phyloP scores from a whole-genome alignment of 768 basidiomycete genomes.

The Termitomyces titanicus region DNA sequence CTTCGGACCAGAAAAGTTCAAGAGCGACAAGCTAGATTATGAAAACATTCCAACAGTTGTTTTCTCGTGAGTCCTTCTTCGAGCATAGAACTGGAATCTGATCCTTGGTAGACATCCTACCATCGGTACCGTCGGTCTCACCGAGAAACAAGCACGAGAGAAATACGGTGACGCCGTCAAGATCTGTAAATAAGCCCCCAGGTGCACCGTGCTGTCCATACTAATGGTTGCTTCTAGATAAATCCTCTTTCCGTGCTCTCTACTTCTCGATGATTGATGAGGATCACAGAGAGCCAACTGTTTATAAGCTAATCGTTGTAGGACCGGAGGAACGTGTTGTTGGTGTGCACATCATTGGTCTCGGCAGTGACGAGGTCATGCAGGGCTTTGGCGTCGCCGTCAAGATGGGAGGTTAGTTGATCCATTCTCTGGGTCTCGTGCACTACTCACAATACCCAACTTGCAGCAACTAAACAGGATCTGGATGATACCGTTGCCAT shows the following conservation, averaged over 20 bases:
- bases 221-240: slow-evolving; percentile 45
- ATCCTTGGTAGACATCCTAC: slow-evolving; percentile 72
- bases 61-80: slow-evolving; percentile 71
- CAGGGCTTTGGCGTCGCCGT: slow-evolving; percentile 98
- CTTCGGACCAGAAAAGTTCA: slow-evolving; percentile 84
- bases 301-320: slow-evolving; percentile 86
- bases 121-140: slow-evolving; percentile 92
- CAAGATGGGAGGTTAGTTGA: slow-evolving; percentile 76
- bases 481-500: slow-evolving; percentile 90
- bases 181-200: slow-evolving; percentile 62
- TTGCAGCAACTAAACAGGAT: slow-evolving; percentile 68
- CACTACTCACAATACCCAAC: slow-evolving; percentile 3
- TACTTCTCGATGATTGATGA: slow-evolving; percentile 93
- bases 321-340: slow-evolving; percentile 93
- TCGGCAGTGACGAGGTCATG: slow-evolving; percentile 89
- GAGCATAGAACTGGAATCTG: slow-evolving; percentile 2
- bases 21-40: slow-evolving; percentile 84
- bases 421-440: neutral
- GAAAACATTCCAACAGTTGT: slow-evolving; percentile 92
- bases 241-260: slow-evolving; percentile 75
- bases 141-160: slow-evolving; percentile 85
- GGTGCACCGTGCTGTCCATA: neutral
- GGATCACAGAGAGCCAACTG: slow-evolving; percentile 90
- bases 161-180: slow-evolving; percentile 89
- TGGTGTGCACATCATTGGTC: slow-evolving; percentile 91